Percentiles rank a stretch among this genome's conserved stretches.
Evolutionary conservation across 257 asterid genomes (phyloP).

Genomic region (Mentha longifolia): DNA sequence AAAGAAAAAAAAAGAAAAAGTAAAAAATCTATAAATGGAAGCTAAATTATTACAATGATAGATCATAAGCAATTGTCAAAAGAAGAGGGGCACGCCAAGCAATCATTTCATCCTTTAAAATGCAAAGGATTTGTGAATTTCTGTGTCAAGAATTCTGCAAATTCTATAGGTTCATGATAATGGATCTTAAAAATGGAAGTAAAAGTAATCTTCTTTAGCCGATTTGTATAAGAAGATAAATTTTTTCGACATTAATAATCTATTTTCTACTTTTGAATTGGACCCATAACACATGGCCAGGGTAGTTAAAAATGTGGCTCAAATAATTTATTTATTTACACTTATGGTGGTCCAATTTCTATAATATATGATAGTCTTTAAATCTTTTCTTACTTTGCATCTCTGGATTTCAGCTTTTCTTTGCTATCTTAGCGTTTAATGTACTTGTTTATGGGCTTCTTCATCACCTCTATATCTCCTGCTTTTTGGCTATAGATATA

Average conservation of each 20-base stretch:
- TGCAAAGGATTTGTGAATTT: conserved; percentile 17
- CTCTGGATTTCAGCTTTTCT: conserved; percentile 41
- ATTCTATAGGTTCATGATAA: neutral
- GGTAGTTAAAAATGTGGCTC: conserved; percentile 27
- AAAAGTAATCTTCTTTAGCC: neutral
- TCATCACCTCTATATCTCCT: conserved; percentile 18
- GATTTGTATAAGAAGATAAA: conserved; percentile 8
- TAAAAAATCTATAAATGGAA: neutral
- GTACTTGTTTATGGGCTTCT: conserved; percentile 37
- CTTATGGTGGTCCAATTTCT: conserved; percentile 29
- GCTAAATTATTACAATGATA: conserved; percentile 19
- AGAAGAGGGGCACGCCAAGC: conserved; percentile 41
- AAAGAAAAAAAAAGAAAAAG: too few relatives aligned
- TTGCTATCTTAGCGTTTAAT: conserved; percentile 24
- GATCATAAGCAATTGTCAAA: conserved; percentile 26
- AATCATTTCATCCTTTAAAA: conserved; percentile 42
- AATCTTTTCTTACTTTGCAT: conserved; percentile 31
- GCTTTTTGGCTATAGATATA: conserved; percentile 24
- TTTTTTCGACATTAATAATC: conserved; percentile 15
- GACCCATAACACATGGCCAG: conserved; percentile 35
- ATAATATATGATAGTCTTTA: conserved; percentile 5
- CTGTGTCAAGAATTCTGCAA: conserved; percentile 23
- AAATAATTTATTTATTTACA: conserved; percentile 1
- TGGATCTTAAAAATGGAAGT: neutral
- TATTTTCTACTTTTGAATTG: conserved; percentile 6